Evolutionary conservation across 768 basidiomycete genomes (phyloP), one percentile per base, ranked within the genome.

Genomic region (Pleurotus djamor): DNA sequence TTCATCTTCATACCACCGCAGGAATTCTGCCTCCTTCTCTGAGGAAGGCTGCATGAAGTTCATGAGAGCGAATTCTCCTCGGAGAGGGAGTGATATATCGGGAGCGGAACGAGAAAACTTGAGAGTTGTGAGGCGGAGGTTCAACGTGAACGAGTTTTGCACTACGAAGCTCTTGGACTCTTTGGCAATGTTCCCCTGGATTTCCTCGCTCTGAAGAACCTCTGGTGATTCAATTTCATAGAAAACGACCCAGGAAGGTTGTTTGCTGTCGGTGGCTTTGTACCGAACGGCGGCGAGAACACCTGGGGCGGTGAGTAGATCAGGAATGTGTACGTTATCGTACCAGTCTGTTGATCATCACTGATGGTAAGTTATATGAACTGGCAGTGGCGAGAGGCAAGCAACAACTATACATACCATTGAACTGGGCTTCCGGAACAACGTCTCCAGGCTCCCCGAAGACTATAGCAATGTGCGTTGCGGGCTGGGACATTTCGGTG

Each of bases 1-100:
- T 48, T 75, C 74, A 36, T 71, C 72, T n/a, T 74, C 65, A 59
- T 76, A 76, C 73, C 73, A 75, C 45, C 63, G 66, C 60, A 75
- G 71, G 58, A 75, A 68, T 16, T 72, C 74, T 0, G 65, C 69
- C 14, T 70, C 72, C 4, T 50, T 52, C 17, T 70, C 66, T 1
- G 68, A 38, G 2, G 65, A 44, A 2, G 64, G 62, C n/a, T 64
- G 59, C 45, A 67, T 64, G 45, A 67, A 58, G 37, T 69, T 71
- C 9, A 64, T 44, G 28, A 71, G 57, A 7, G 72, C 6, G 49
- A 66, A 71, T 52, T 65, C 65, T 12, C 61, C n/a, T 41, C 38
- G 38, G 38, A 41, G 38, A 10, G 38, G n/a, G n/a, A n/a, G n/a
- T 2, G 45, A 17, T 14, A 16, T 7, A 12, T 47, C 2, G 14